phyloP scores from a whole-genome alignment of 495 filamentous ascomycete genomes.

The Alectoria sarmentosa region DNA sequence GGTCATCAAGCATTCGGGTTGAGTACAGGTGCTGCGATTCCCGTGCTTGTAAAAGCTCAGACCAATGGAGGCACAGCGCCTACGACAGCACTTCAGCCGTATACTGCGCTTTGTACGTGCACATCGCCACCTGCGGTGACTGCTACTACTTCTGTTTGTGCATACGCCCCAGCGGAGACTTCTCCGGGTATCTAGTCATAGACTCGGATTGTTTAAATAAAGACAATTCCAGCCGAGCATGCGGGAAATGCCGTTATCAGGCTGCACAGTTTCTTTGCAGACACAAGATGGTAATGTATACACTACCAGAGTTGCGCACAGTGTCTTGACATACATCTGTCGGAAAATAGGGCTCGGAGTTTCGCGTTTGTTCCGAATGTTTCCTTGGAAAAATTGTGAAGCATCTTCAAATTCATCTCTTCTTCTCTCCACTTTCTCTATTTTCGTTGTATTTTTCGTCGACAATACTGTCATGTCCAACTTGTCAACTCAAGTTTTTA shows the following conservation, averaged over 20 bases:
- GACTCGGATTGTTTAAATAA: background rate
- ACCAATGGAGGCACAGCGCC: constrained; percentile 25
- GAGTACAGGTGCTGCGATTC: constrained; percentile 62
- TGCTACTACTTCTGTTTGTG: constrained; percentile 43
- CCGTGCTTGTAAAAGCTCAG: constrained; percentile 57
- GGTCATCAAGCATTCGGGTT: constrained; percentile 55
- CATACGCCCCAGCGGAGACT: constrained; percentile 33
- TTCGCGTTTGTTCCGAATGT: background rate
- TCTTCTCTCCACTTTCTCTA: background rate
- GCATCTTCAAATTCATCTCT: background rate
- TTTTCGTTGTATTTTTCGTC: background rate
- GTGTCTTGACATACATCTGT: background rate
- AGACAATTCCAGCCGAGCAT: background rate
- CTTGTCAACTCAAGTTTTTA: background rate
- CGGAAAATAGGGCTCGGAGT: background rate
- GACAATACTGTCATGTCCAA: background rate
- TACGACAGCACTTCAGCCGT: constrained; percentile 35
- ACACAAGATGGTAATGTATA: background rate
- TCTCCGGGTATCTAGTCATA: constrained; percentile 2
- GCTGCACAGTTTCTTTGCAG: background rate
- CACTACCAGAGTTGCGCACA: background rate
- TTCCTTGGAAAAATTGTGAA: background rate
- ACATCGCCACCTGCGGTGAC: constrained; percentile 43
- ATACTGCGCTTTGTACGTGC: constrained; percentile 43
- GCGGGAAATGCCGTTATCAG: background rate